These are phyloP conservation scores for Sporothrix curviconia DNA, from an alignment of 2,329 filamentous ascomycete species.

Conservation along the genomic window DNA sequence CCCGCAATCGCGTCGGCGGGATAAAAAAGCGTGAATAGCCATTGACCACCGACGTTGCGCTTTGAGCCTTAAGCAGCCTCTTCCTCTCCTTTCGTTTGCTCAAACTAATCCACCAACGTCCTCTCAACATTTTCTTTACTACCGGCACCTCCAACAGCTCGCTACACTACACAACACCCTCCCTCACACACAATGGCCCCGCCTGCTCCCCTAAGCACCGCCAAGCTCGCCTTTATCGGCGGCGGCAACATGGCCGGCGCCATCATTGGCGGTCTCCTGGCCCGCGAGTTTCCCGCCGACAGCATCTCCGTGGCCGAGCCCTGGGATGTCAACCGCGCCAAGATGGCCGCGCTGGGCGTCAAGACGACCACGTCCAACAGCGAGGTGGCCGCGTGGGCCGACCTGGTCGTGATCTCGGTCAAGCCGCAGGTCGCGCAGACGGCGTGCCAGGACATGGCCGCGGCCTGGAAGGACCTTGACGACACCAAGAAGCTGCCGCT, in stretches of 20 bases:
- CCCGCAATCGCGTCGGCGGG: background rate
- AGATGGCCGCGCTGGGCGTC: constrained; percentile 41
- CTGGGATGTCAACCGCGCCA: constrained; percentile 46
- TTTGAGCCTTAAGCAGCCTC: background rate
- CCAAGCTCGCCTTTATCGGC: constrained; percentile 34
- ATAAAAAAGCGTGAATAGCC: background rate
- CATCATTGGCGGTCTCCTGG: constrained; percentile 44
- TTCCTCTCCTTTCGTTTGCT: too few relatives aligned
- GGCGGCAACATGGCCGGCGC: constrained; percentile 48
- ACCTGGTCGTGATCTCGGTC: constrained; percentile 43
- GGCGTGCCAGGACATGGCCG: constrained; percentile 42
- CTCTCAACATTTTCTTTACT: background rate
- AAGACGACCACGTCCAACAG: constrained; percentile 40
- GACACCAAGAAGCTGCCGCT: constrained; percentile 30
- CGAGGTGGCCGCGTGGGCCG: constrained; percentile 37
- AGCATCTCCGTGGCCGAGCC: constrained; percentile 45
- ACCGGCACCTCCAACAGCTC: background rate
- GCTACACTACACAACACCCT: background rate
- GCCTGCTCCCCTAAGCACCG: constrained; percentile 23
- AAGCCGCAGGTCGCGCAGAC: constrained; percentile 45
- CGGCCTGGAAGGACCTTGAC: constrained; percentile 27
- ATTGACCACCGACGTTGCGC: background rate
- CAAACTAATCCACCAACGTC: background rate
- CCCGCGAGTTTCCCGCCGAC: constrained; percentile 36
- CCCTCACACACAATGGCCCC: constrained; percentile 17